phyloP scores from a whole-genome alignment of 2,329 filamentous ascomycete species.

The Phialocephala subalpina region DNA sequence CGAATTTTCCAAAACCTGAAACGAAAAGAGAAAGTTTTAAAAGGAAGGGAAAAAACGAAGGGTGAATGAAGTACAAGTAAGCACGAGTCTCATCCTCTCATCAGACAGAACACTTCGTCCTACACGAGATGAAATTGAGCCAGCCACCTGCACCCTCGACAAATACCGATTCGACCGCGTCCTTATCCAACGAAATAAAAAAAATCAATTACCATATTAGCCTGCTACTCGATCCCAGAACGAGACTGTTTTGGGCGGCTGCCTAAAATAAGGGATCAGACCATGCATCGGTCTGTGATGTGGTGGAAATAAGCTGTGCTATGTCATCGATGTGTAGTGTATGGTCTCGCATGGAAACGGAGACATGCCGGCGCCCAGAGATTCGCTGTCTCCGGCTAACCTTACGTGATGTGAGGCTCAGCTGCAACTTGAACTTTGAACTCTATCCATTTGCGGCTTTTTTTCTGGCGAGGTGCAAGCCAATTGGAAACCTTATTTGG shows the following conservation, averaged over 20 bases:
- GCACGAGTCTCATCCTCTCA: background rate
- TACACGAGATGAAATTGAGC: too few species aligned
- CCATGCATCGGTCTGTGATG: background rate
- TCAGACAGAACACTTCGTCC: too few species aligned
- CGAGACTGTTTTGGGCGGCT: background rate
- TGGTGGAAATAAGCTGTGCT: background rate
- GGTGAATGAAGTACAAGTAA: background rate
- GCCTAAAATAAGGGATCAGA: background rate
- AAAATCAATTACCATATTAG: background rate
- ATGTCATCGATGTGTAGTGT: too few species aligned
- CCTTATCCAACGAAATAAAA: too few species aligned
- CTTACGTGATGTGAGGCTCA: constrained; percentile 3
- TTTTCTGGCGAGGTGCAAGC: too few species aligned
- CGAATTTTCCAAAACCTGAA: background rate
- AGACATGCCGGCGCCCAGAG: background rate
- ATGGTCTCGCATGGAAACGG: background rate
- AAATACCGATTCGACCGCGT: too few species aligned
- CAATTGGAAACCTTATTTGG: too few species aligned
- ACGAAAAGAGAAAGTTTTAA: background rate
- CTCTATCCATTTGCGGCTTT: too few species aligned
- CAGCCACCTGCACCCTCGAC: too few species aligned
- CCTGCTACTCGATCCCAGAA: background rate
- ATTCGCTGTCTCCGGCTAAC: background rate
- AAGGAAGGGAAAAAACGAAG: background rate
- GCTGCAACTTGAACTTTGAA: background rate